Evolutionary conservation across 2,329 filamentous ascomycete species (phyloP), one percentile per base, ranked within the genome.

Genomic region (Phialophora expanda): DNA sequence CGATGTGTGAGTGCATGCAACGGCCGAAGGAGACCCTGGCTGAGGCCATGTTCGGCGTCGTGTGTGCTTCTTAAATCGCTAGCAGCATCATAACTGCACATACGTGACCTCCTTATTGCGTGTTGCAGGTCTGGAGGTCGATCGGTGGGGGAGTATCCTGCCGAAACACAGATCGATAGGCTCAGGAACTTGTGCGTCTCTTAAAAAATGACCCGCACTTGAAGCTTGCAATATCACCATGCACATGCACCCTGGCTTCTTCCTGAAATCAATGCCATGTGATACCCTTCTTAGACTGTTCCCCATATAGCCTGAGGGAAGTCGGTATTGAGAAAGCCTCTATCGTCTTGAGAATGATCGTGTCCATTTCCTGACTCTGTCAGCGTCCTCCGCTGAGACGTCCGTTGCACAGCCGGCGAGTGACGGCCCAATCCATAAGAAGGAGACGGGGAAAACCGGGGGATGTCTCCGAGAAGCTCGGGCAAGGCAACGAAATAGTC

Each of bases 401-500:
- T 17, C 12, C 12, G 34, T 41, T 41, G 34, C 34, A 14, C 34
- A 41, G 34, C 5, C 34, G 14, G 17, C 14, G 34, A 14, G 7
- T 56, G 55, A 34, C 30, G 53, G 34, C 53, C 38, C 55, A 56
- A n/a, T 5, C 14, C 26, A 30, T 56, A 56, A 20, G 41, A 41
- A 17, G 55, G 41, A 44, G 55, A 22, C 20, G 28, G 61, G 9
- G 24, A 54, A 56, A 46, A 56, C 38, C n/a, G 34, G 51, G 30
- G 61, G 3, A 56, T 44, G 24, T 56, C 53, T 12, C 51, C 53
- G 26, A 48, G 56, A 22, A 63, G 32, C 41, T 63, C 61, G 26
- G 61, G 44, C 20, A 56, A 28, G 55, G 54, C 61, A 17, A 63
- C 24, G 12, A 56, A 56, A 44, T 56, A 56, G 55, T 56, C 55